phyloP scores from a whole-genome alignment of 345 rosid genomes.

The Citrus sinensis region DNA sequence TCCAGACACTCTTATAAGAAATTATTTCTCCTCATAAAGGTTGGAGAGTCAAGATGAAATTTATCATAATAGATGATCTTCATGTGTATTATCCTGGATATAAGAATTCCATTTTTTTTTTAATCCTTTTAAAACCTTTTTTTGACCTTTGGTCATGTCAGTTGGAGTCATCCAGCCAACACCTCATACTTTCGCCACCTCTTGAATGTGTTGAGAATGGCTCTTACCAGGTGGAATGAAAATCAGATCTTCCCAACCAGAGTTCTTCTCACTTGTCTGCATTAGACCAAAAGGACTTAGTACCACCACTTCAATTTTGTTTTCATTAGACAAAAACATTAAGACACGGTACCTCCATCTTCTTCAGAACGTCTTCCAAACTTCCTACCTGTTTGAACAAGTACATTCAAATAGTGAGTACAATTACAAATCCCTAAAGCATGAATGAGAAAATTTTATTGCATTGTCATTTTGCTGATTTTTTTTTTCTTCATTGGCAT shows the following conservation, averaged over 20 bases:
- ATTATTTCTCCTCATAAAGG: neutral
- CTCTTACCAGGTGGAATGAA: conserved; percentile 97
- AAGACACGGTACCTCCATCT: conserved; percentile 76
- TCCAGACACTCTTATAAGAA: conserved; percentile 12
- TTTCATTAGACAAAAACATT: neutral
- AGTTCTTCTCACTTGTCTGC: conserved; percentile 80
- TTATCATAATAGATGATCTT: conserved; percentile 13
- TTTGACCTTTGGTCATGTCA: neutral
- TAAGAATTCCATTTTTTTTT: conserved; percentile 11
- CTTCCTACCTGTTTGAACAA: conserved; percentile 74
- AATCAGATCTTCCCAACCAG: conserved; percentile 93
- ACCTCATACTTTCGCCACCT: conserved; percentile 40
- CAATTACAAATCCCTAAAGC: neutral
- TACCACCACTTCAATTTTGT: conserved; percentile 6
- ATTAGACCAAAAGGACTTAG: conserved; percentile 10
- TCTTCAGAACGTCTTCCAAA: conserved; percentile 81
- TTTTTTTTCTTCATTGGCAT: neutral
- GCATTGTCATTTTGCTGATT: neutral
- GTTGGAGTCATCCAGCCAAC: conserved; percentile 7
- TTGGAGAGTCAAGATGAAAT: neutral
- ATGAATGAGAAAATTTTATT: neutral
- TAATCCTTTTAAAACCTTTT: neutral
- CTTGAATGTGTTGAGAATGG: conserved; percentile 81
- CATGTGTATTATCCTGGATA: conserved; percentile 4
- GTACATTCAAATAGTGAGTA: conserved; percentile 5